These are phyloP conservation scores for Solanum ossicruentum DNA, from an alignment of 257 asterid genomes.

Conservation along the genomic window DNA sequence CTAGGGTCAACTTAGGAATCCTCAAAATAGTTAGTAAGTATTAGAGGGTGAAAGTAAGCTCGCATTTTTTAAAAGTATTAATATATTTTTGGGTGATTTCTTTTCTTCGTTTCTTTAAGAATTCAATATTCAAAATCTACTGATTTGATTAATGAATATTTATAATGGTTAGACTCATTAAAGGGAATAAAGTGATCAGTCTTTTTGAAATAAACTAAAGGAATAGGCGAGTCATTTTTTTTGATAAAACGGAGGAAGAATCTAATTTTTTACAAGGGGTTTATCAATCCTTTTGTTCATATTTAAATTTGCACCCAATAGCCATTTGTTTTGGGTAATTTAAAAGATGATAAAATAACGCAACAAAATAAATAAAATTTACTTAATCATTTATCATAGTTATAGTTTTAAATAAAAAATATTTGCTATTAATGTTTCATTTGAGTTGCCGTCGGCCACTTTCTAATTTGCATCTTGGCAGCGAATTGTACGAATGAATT, in stretches of 20 bases:
- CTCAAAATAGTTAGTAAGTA: neutral
- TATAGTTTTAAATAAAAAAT: too few relatives aligned
- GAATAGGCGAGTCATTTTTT: too few relatives aligned
- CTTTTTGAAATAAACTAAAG: too few relatives aligned
- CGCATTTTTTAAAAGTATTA: neutral
- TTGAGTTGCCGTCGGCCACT: too few relatives aligned
- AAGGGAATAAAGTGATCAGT: neutral
- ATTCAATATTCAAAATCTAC: neutral
- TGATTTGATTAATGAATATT: neutral
- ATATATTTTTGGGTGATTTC: neutral
- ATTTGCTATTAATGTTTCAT: too few relatives aligned
- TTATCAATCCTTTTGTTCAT: neutral
- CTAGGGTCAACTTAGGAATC: neutral
- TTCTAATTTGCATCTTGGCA: too few relatives aligned
- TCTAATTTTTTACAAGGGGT: accelerated
- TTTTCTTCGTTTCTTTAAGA: neutral
- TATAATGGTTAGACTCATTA: neutral
- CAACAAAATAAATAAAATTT: too few relatives aligned
- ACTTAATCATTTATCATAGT: too few relatives aligned
- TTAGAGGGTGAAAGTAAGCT: neutral
- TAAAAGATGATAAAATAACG: too few relatives aligned
- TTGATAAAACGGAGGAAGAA: too few relatives aligned
- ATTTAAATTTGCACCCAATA: neutral
- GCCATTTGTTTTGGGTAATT: too few relatives aligned
- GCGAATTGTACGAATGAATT: too few relatives aligned